Percentiles rank a stretch among this genome's conserved stretches.
Conservation (phyloP, 352 stramenopile species). For the Phytophthora pini region DNA sequence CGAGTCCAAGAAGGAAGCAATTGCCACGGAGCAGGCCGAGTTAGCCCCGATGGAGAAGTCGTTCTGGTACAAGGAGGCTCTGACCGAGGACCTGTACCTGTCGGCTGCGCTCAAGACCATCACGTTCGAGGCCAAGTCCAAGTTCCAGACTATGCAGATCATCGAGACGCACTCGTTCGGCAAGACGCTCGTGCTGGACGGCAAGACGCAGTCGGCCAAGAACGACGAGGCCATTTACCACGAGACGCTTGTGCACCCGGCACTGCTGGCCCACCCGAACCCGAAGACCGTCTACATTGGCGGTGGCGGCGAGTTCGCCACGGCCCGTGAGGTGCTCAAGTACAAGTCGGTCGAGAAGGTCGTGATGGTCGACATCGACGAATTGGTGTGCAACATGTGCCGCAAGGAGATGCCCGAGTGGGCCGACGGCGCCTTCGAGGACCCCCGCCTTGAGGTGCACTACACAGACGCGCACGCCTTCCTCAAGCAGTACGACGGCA, state of each 20-base stretch:
- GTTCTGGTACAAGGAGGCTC: conserved; percentile 89
- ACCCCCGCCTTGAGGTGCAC: conserved; percentile 93
- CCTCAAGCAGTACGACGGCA: conserved; percentile 83
- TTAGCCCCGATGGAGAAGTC: conserved; percentile 67
- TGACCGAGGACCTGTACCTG: conserved; percentile 91
- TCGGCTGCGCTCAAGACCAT: conserved; percentile 91
- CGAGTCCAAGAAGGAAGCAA: conserved; percentile 51
- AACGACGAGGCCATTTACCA: conserved; percentile 96
- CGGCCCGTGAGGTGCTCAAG: conserved; percentile 92
- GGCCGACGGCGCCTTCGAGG: conserved; percentile 88
- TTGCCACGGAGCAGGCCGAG: conserved; percentile 41
- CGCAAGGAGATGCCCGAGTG: conserved; percentile 94
- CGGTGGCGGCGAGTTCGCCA: conserved; percentile 94
- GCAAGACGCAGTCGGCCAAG: conserved; percentile 94
- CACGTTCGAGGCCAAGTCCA: conserved; percentile 84
- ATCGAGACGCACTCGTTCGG: conserved; percentile 94
- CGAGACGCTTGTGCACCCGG: conserved; percentile 94
- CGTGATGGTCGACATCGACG: conserved; percentile 97
- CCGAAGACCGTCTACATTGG: conserved; percentile 94
- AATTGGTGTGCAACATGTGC: conserved; percentile 93
- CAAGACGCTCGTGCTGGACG: conserved; percentile 95
- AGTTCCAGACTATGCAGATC: conserved; percentile 95
- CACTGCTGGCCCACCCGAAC: conserved; percentile 88
- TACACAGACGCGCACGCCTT: conserved; percentile 92
- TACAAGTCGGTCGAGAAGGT: conserved; percentile 93